A percentile compares a stretch with the other conserved stretches of the same genome.
phyloP scores from a whole-genome alignment of 2,329 filamentous ascomycete species.

The Tolypocladium ovalisporum region DNA sequence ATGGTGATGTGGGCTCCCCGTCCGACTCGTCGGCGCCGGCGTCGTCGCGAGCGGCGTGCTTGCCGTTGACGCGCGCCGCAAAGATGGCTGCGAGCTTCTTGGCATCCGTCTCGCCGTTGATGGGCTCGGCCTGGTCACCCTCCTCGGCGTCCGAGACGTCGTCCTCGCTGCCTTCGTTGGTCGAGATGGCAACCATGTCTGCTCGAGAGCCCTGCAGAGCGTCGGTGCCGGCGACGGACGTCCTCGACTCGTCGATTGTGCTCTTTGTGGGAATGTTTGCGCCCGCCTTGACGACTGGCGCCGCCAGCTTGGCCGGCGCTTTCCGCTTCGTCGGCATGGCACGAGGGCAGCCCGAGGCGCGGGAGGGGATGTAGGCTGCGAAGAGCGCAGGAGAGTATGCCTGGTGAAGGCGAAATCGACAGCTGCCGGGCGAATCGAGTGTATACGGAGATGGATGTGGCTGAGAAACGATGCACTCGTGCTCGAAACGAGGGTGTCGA shows the following conservation, averaged over 20 bases:
- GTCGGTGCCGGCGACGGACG: constrained; percentile 37
- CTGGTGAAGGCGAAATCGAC: not conserved
- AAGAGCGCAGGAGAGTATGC: not conserved
- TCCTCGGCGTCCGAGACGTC: constrained; percentile 35
- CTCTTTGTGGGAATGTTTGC: constrained; percentile 39
- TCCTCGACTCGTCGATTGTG: constrained; percentile 47
- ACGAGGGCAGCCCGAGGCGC: not conserved
- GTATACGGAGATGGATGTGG: not conserved
- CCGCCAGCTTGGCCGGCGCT: constrained; percentile 43
- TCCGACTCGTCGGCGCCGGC: constrained; percentile 27
- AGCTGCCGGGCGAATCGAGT: not conserved
- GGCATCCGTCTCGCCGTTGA: constrained; percentile 8
- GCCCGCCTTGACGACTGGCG: constrained; percentile 41
- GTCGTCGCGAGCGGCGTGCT: constrained; percentile 10
- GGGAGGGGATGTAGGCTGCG: not conserved
- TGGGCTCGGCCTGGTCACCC: constrained; percentile 10
- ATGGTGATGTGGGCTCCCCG: constrained; percentile 45
- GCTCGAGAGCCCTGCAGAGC: constrained; percentile 23
- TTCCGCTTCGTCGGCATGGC: constrained; percentile 52
- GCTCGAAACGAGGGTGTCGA: not conserved
- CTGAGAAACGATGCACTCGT: not conserved
- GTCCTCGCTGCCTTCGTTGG: constrained; percentile 39
- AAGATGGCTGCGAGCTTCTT: constrained; percentile 3
- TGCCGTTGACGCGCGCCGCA: constrained; percentile 13
- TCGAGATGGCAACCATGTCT: constrained; percentile 46